A percentile compares a stretch with the other conserved stretches of the same genome.
Conservation (phyloP, 306 rosid genomes). For the Dryas alaskensis region DNA sequence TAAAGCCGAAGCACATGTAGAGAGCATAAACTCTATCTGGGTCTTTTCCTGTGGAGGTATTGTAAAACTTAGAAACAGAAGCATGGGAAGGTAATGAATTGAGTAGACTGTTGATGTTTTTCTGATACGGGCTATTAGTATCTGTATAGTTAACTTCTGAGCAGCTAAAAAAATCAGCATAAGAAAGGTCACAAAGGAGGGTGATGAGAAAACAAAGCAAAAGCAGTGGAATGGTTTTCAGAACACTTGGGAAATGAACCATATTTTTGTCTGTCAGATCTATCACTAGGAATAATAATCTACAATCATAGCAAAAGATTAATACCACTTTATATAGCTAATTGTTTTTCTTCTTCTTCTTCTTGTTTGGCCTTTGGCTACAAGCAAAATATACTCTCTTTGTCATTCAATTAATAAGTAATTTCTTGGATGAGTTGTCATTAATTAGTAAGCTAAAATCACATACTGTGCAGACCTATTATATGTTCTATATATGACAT, state of each 20-base stretch:
- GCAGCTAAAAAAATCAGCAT: constrained; percentile 21
- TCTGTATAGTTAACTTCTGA: not conserved
- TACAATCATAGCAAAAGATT: not conserved
- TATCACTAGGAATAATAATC: not conserved
- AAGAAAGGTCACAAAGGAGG: constrained; percentile 6
- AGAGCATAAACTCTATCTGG: constrained; percentile 13
- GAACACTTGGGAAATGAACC: constrained; percentile 17
- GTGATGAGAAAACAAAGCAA: constrained; percentile 22
- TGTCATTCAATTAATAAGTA: not conserved
- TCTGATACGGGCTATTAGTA: constrained; percentile 3
- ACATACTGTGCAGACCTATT: too few species aligned
- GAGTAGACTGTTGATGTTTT: constrained; percentile 21
- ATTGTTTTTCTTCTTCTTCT: not conserved
- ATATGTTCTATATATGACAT: too few species aligned
- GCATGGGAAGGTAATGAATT: constrained; percentile 12
- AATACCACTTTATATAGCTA: not conserved
- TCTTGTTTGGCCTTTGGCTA: constrained; percentile 1
- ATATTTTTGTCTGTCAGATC: constrained; percentile 2
- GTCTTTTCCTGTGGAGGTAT: constrained; percentile 12
- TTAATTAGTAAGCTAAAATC: not conserved
- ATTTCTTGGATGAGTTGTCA: constrained; percentile 3
- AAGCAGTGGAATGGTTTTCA: constrained; percentile 13
- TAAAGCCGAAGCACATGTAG: constrained; percentile 27
- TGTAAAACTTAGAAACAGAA: constrained; percentile 18
- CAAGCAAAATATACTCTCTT: not conserved